Percentiles rank a stretch among this genome's conserved stretches.
phyloP scores from a whole-genome alignment of 495 filamentous ascomycete genomes.

The Penicillium taxi region DNA sequence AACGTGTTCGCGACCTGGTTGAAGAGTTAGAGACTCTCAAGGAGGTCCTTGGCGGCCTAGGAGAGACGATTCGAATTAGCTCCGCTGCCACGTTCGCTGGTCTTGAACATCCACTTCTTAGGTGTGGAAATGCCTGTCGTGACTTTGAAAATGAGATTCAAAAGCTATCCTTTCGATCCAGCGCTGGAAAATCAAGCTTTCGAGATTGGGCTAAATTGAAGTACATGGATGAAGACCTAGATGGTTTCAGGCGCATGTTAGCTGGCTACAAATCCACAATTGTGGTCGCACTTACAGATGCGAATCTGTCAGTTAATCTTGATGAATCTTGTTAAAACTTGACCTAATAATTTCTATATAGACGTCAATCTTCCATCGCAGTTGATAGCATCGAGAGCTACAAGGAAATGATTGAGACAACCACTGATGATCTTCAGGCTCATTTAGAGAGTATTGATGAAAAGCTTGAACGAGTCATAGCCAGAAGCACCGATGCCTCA shows the following conservation, averaged over 20 bases:
- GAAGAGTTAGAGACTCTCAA: slow-evolving; percentile 33
- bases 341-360: slow-evolving; percentile 7
- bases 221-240: slow-evolving; percentile 25
- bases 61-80: slow-evolving; percentile 16
- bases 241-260: slow-evolving; percentile 24
- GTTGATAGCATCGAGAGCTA: slow-evolving; percentile 24
- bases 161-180: slow-evolving; percentile 14
- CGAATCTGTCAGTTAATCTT: slow-evolving; percentile 31
- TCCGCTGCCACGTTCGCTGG: slow-evolving; percentile 9
- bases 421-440: slow-evolving; percentile 31
- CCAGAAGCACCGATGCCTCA: slow-evolving; percentile 6
- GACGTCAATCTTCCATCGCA: slow-evolving; percentile 22
- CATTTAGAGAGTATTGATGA: slow-evolving; percentile 29
- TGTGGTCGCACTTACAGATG: slow-evolving; percentile 30
- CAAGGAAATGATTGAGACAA: slow-evolving; percentile 27
- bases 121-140: slow-evolving; percentile 21
- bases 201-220: slow-evolving; percentile 25
- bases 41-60: slow-evolving; percentile 29
- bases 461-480: slow-evolving; percentile 22
- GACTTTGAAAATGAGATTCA: slow-evolving; percentile 19
- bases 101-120: slow-evolving; percentile 18
- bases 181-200: slow-evolving; percentile 10
- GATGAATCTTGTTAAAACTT: neutral
- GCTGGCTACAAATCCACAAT: slow-evolving; percentile 37
- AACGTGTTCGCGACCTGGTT: slow-evolving; percentile 32